Percentiles rank a stretch among this genome's conserved stretches.
Evolutionary conservation across 192 early-diverging fungal genomes (phyloP).

Genomic region (Backusella mclennaniae): DNA sequence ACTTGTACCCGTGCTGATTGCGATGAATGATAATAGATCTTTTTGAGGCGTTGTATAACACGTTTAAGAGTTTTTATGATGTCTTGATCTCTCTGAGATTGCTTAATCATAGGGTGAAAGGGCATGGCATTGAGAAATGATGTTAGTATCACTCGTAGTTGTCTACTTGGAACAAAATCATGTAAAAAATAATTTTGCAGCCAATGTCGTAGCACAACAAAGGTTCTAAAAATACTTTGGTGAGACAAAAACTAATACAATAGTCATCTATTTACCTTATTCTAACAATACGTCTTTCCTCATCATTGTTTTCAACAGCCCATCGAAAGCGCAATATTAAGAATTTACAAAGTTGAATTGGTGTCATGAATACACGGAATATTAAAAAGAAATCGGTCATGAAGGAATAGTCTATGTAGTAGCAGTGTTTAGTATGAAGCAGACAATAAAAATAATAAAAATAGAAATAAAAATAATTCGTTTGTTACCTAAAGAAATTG

Average conservation of each 20-base stretch:
- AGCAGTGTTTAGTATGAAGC: too few species aligned
- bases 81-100: slow-evolving; percentile 46
- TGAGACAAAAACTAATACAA: not conserved
- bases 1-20: slow-evolving; percentile 24
- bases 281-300: slow-evolving; percentile 47
- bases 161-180: slow-evolving; percentile 48
- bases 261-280: slow-evolving; percentile 36
- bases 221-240: slow-evolving; percentile 32
- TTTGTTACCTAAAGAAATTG: slow-evolving; percentile 46
- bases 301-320: slow-evolving; percentile 49
- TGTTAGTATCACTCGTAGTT: slow-evolving; percentile 39
- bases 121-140: slow-evolving; percentile 39
- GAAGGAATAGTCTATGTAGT: slow-evolving; percentile 49
- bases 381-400: slow-evolving; percentile 64
- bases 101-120: slow-evolving; percentile 36
- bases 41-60: slow-evolving; percentile 31
- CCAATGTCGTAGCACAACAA: slow-evolving; percentile 62
- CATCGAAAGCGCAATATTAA: slow-evolving; percentile 55
- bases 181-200: slow-evolving; percentile 58
- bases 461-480: not conserved
- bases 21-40: slow-evolving; percentile 26
- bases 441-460: too few species aligned
- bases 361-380: slow-evolving; percentile 57
- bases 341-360: slow-evolving; percentile 49
- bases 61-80: slow-evolving; percentile 49